Conservation (phyloP, 768 basidiomycete species). For the Nevesoporus exiguus region DNA sequence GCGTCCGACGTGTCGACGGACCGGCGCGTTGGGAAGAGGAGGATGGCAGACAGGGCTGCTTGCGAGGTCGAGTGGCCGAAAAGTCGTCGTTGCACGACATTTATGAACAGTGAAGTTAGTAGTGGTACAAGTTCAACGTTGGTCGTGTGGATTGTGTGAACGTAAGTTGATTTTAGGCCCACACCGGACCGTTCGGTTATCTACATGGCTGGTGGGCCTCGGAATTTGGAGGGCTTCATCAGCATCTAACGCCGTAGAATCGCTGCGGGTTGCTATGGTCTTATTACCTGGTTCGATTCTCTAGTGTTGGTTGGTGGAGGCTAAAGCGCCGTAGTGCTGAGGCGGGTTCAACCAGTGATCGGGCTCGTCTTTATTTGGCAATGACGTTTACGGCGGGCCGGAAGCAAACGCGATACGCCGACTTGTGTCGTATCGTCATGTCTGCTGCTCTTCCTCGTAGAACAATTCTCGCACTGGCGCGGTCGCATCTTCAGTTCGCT, state of each 20-base stretch:
- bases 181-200: constrained; percentile 21
- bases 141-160: constrained; percentile 14
- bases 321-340: too few relatives aligned
- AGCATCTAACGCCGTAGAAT: not conserved
- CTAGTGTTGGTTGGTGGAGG: not conserved
- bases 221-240: constrained; percentile 1
- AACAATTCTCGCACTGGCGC: too few relatives aligned
- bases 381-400: too few relatives aligned
- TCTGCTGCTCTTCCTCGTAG: not conserved
- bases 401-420: too few relatives aligned
- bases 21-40: constrained; percentile 2
- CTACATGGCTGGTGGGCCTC: constrained; percentile 11
- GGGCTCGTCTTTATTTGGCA: too few relatives aligned
- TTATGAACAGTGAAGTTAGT: constrained; percentile 5
- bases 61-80: constrained; percentile 5
- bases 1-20: constrained; percentile 6
- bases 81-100: constrained; percentile 21
- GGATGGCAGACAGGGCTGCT: not conserved
- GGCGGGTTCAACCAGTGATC: too few relatives aligned
- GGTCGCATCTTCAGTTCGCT: not conserved
- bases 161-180: constrained; percentile 26
- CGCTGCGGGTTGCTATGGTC: not conserved
- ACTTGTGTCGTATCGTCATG: constrained; percentile 4
- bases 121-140: constrained; percentile 25
- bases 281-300: not conserved